Conservation (phyloP, 2,329 filamentous ascomycete genomes). For the Fusarium verticillioides region DNA sequence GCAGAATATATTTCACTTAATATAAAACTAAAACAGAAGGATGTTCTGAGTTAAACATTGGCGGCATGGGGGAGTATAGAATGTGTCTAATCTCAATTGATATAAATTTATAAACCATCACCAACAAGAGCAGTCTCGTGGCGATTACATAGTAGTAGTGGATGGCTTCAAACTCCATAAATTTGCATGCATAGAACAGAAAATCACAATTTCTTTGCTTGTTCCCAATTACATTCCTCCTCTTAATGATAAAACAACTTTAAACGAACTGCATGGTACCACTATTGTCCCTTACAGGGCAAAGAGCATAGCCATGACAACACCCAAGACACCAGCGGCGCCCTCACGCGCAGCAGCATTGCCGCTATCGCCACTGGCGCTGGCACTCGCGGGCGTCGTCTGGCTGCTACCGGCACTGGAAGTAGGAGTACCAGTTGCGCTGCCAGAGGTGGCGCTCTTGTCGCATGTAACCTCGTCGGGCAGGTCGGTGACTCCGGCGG, state of each 20-base stretch:
- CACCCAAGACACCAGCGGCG: conserved; percentile 42
- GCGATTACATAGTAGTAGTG: conserved; percentile 14
- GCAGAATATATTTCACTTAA: no score
- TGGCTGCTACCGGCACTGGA: conserved; percentile 8
- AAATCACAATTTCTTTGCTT: background rate
- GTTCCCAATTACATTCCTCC: conserved; percentile 8
- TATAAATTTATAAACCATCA: background rate
- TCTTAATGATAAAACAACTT: background rate
- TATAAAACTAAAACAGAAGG: background rate
- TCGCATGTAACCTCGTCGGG: conserved; percentile 54
- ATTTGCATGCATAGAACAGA: conserved; percentile 15
- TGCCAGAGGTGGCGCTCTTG: conserved; percentile 16
- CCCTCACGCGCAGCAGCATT: conserved; percentile 27
- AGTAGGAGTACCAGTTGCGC: conserved; percentile 17
- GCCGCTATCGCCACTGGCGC: background rate
- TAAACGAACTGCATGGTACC: background rate
- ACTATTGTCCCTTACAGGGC: conserved; percentile 39
- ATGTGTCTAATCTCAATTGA: background rate
- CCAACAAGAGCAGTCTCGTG: conserved; percentile 10
- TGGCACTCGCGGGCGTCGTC: background rate
- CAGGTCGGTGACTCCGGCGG: conserved; percentile 48
- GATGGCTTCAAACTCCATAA: conserved; percentile 25
- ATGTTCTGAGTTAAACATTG: background rate
- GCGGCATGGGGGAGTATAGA: background rate
- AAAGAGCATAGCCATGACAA: conserved; percentile 44